Evolutionary conservation across 306 rosid species (phyloP).

Genomic region (Alnus rubra): DNA sequence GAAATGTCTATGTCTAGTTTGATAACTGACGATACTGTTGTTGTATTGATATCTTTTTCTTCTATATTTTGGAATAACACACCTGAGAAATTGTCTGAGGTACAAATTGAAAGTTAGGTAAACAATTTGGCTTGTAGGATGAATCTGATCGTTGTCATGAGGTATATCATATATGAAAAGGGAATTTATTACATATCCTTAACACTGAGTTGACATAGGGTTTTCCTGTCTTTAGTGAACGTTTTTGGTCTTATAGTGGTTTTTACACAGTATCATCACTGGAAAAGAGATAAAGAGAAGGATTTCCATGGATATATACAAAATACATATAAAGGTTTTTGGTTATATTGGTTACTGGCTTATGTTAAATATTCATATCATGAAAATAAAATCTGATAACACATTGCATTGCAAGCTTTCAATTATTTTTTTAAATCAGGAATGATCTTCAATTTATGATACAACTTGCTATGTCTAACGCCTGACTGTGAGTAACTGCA

Average conservation of each 20-base stretch:
- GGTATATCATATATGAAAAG: neutral
- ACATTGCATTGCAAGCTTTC: neutral
- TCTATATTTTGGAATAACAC: neutral
- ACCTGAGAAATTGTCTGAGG: neutral
- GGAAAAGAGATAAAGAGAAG: neutral
- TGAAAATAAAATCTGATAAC: neutral
- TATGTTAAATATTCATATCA: neutral
- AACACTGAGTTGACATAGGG: neutral
- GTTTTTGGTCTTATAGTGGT: neutral
- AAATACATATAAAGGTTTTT: neutral
- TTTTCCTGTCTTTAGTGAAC: neutral
- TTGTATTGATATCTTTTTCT: neutral
- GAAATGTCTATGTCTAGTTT: neutral
- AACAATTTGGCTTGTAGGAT: neutral
- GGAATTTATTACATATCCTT: neutral
- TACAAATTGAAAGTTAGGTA: neutral
- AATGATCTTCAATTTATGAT: neutral
- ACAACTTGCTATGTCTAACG: neutral
- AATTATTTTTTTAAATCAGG: neutral
- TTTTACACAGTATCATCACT: neutral
- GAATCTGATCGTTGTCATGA: neutral
- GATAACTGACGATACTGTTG: neutral
- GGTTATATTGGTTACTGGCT: neutral
- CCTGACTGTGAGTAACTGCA: neutral
- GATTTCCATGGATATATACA: neutral